Conservation (phyloP, 208 protist genomes). For the Wallacemonas sp. region DNA sequence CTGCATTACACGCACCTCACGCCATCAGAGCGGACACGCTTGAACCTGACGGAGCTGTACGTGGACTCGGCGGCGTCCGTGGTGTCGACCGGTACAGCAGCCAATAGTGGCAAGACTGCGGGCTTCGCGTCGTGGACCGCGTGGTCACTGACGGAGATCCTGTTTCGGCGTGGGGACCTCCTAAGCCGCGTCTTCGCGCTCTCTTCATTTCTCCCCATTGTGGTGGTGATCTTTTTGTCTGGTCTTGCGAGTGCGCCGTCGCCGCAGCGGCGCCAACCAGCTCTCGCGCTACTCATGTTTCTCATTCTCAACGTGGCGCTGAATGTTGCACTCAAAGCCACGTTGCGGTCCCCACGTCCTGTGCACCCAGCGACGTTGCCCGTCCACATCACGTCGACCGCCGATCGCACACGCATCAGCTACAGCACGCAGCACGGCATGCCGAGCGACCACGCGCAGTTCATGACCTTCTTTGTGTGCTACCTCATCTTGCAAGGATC, state of each 20-base stretch:
- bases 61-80: background rate
- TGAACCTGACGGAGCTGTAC: background rate
- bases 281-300: constrained; percentile 57
- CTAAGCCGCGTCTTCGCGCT: constrained; percentile 66
- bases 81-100: too few species aligned
- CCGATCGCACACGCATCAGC: constrained; percentile 15
- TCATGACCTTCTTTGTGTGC: constrained; percentile 68
- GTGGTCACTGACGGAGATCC: constrained; percentile 52
- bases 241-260: constrained; percentile 60
- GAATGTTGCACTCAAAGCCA: constrained; percentile 51
- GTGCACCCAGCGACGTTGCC: constrained; percentile 31
- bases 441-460: constrained; percentile 82
- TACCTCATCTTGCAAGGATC: constrained; percentile 38
- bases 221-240: constrained; percentile 62
- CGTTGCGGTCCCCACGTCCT: constrained; percentile 42
- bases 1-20: constrained; percentile 46
- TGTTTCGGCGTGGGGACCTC: constrained; percentile 45
- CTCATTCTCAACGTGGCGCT: constrained; percentile 43
- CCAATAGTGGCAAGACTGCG: too few species aligned
- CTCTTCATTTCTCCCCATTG: constrained; percentile 51
- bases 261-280: constrained; percentile 31
- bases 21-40: background rate
- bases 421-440: constrained; percentile 69
- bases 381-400: background rate
- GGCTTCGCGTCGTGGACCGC: constrained; percentile 30